phyloP scores from a whole-genome alignment of 2,329 filamentous ascomycete species.

The Xylariaceae sp. region DNA sequence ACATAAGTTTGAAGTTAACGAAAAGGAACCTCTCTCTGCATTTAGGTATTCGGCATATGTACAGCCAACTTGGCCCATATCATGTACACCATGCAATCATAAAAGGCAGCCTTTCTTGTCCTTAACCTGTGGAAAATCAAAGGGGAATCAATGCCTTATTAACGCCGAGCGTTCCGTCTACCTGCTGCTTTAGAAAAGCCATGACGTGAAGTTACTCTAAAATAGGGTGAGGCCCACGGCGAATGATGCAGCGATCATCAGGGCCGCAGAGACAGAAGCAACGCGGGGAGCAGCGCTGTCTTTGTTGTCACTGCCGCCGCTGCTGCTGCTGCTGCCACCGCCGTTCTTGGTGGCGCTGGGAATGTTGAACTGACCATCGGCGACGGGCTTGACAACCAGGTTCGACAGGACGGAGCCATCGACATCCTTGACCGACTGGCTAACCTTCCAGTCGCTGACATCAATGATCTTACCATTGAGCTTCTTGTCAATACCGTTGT shows the following conservation, averaged over 20 bases:
- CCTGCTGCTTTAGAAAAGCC: slow-evolving; percentile 9
- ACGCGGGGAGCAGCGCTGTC: slow-evolving; percentile 15
- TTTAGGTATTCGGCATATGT: slow-evolving; percentile 15
- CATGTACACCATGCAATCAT: slow-evolving; percentile 17
- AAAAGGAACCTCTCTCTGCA: neutral
- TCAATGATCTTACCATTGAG: slow-evolving; percentile 63
- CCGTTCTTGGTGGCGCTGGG: slow-evolving; percentile 11
- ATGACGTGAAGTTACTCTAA: slow-evolving; percentile 9
- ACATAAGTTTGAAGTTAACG: neutral
- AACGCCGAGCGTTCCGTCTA: slow-evolving; percentile 18
- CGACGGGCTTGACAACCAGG: slow-evolving; percentile 40
- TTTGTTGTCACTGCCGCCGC: neutral
- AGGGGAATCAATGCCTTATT: slow-evolving; percentile 17
- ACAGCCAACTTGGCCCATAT: slow-evolving; percentile 15
- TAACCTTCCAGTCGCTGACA: slow-evolving; percentile 59
- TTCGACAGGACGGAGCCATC: slow-evolving; percentile 39
- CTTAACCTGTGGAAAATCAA: slow-evolving; percentile 14
- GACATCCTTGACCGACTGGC: slow-evolving; percentile 37
- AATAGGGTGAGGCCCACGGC: slow-evolving; percentile 17
- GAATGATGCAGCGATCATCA: slow-evolving; percentile 18
- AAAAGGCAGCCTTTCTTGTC: slow-evolving; percentile 5
- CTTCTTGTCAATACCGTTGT: slow-evolving; percentile 64
- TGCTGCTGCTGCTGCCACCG: neutral
- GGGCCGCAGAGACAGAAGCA: slow-evolving; percentile 8
- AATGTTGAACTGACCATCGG: slow-evolving; percentile 22